Percentiles rank a stretch among this genome's conserved stretches.
Conservation (phyloP, 345 rosid species). For the Gossypium mustelinum region DNA sequence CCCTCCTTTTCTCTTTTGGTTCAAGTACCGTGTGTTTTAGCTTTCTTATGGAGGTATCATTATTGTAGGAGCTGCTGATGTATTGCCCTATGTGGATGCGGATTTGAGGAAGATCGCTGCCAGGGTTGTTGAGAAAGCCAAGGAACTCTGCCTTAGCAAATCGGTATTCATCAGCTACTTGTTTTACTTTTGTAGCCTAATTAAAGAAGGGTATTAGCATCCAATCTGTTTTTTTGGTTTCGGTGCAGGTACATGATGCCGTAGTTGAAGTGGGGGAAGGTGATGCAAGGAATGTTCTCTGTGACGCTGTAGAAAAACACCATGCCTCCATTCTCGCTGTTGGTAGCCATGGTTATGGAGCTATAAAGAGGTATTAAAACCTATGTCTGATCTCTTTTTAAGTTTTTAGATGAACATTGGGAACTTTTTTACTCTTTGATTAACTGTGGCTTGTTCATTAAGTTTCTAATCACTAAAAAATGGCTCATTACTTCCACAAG, state of each 20-base stretch:
- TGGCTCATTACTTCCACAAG: too few species aligned
- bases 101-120: constrained; percentile 74
- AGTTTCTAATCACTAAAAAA: too few species aligned
- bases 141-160: constrained; percentile 49
- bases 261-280: constrained; percentile 66
- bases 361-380: constrained; percentile 64
- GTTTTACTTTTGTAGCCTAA: neutral
- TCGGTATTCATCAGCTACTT: constrained; percentile 35
- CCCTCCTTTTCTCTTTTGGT: neutral
- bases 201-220: neutral
- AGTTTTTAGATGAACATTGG: neutral
- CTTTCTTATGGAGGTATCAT: neutral
- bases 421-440: constrained; percentile 1
- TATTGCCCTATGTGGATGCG: constrained; percentile 58
- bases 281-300: constrained; percentile 84
- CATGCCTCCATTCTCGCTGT: constrained; percentile 82
- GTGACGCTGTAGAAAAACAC: constrained; percentile 83
- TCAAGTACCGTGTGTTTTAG: neutral
- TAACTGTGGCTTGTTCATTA: too few species aligned
- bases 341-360: constrained; percentile 98
- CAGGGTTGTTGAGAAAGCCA: constrained; percentile 61
- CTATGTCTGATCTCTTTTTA: neutral
- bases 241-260: constrained; percentile 52
- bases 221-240: neutral
- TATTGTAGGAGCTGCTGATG: constrained; percentile 63